Percentiles rank a stretch among this genome's conserved stretches.
phyloP scores from a whole-genome alignment of 108 stramenopile species.

The Stephanodiscus minutulus region DNA sequence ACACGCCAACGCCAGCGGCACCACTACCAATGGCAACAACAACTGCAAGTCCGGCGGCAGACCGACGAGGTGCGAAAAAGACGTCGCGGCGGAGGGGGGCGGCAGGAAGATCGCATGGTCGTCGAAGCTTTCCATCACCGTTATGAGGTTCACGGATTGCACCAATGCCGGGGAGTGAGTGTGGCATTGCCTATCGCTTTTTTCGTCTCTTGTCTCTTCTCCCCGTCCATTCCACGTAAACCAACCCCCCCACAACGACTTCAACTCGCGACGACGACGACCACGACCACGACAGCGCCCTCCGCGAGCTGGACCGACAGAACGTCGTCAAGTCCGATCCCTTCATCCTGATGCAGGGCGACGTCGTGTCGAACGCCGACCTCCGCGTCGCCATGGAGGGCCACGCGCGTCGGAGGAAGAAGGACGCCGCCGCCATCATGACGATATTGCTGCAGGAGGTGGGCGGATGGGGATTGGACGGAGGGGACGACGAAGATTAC shows the following conservation, averaged over 20 bases:
- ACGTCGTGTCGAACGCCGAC: slow-evolving; percentile 93
- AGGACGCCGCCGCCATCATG: slow-evolving; percentile 85
- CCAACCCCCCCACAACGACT: no score
- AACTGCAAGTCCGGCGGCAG: neutral
- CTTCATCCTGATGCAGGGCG: slow-evolving; percentile 92
- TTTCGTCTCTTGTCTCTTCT: neutral
- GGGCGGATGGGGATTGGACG: slow-evolving; percentile 50
- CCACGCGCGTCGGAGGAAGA: slow-evolving; percentile 71
- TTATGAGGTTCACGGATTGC: slow-evolving; percentile 67
- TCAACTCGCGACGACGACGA: neutral
- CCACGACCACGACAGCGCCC: slow-evolving; percentile 38
- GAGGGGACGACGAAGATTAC: slow-evolving; percentile 30
- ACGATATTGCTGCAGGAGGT: slow-evolving; percentile 81
- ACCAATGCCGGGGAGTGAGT: slow-evolving; percentile 87
- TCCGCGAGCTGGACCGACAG: slow-evolving; percentile 94
- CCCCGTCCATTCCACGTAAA: neutral
- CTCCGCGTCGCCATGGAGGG: slow-evolving; percentile 59
- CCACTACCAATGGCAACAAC: slow-evolving; percentile 28
- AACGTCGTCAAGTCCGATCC: slow-evolving; percentile 94
- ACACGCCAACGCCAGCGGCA: slow-evolving; percentile 46
- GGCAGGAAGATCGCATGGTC: slow-evolving; percentile 34
- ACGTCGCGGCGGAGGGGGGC: neutral
- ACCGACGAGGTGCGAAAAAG: neutral
- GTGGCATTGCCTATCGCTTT: neutral
- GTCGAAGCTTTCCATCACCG: slow-evolving; percentile 50